Conservation (phyloP, 2,329 filamentous ascomycete genomes). For the Claviceps purpurea region DNA sequence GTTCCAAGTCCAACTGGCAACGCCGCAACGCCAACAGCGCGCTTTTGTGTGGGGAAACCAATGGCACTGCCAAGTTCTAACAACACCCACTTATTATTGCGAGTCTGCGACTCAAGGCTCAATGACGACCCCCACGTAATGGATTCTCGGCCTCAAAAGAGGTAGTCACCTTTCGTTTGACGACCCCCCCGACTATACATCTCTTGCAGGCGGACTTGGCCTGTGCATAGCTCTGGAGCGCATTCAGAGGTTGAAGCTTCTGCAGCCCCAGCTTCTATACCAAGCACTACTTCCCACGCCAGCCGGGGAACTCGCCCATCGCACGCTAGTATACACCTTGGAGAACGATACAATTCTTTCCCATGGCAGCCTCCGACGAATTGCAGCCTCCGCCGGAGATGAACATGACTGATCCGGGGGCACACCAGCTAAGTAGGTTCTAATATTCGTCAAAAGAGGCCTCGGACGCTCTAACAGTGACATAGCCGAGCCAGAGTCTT, state of each 20-base stretch:
- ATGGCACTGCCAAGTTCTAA: too few species aligned
- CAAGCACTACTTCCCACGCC: not conserved
- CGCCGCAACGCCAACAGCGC: too few species aligned
- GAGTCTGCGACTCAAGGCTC: too few species aligned
- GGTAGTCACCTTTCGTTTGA: not conserved
- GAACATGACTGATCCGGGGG: constrained; percentile 38
- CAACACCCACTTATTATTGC: too few species aligned
- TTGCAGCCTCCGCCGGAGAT: constrained; percentile 20
- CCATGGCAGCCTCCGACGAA: constrained; percentile 18
- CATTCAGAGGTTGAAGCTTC: not conserved
- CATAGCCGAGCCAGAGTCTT: constrained; percentile 29
- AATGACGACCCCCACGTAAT: too few species aligned
- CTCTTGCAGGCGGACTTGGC: not conserved
- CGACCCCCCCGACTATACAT: not conserved
- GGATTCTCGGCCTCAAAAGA: too few species aligned
- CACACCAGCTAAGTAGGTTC: constrained; percentile 41
- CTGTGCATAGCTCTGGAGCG: not conserved
- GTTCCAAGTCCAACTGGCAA: too few species aligned
- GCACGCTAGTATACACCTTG: not conserved
- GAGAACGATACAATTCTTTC: not conserved
- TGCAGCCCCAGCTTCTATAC: not conserved
- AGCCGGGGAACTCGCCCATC: not conserved
- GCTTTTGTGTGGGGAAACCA: too few species aligned
- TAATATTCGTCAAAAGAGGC: not conserved
- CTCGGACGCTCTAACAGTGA: constrained; percentile 12